Base-by-base conservation (phyloP, 2,329 filamentous ascomycete genomes). In the Thielaviopsis musarum region DNA sequence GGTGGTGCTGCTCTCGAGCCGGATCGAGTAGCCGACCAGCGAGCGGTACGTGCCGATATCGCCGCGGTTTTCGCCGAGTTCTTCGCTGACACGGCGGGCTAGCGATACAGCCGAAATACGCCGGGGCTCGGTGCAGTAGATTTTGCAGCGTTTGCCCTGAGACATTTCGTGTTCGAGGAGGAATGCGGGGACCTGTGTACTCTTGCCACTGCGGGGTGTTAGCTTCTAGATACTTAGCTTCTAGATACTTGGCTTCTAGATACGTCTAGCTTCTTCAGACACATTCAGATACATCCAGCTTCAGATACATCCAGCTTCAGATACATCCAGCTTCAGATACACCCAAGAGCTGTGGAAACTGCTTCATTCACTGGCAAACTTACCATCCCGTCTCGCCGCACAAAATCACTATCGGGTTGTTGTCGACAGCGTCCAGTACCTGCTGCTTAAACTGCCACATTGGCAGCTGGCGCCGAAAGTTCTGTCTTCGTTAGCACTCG, bases 21-120 rank as follows among this genome's bases (percentile, higher is more conserved):
- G 83, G 65, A 98, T 96, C 1, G 93, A 90, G 74, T 95, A 98
- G 52, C 93, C 93, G 22, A 98, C 85, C 2, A 98, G 76, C 2
- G 93, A 97, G 58, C 87, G 79, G 51, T 76, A 73, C 0, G 89
- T 94, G 48, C 93, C 93, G 51, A 97, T 72, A 63, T 95, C 91
- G 61, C 81, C 81, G 63, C 83, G 86, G 57, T 78, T 81, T 69
- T 98, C 93, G 7, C 93, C 93, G 24, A 98, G 77, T 69, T 98
- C 93, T 70, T 96, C 89, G 67, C 91, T 95, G 19, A 98, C 93
- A 67, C 93, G 85, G 59, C 88, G 84, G 49, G 93, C 93, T 54
- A 98, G 75, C 15, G 93, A 97, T 49, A 98, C 91, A 10, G 93
- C 93, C 17, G 93, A 98, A 63, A 98, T 98, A 68, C 93, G 84